Conservation (phyloP, 2,329 filamentous ascomycete genomes). For the Fusarium decemcellulare region DNA sequence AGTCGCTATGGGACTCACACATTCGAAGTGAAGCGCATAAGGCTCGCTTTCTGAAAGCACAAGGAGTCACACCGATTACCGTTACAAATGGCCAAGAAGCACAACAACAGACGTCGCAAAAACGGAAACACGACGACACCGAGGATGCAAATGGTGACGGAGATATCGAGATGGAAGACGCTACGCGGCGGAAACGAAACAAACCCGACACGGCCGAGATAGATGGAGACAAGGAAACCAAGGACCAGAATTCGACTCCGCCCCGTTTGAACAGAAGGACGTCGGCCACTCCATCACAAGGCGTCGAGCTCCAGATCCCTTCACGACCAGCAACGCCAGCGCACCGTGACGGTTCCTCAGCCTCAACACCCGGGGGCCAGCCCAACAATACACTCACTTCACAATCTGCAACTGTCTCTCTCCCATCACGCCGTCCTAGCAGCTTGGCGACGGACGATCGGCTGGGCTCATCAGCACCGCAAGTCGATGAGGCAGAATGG, state of each 20-base stretch:
- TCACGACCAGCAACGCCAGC: slow-evolving; percentile 74
- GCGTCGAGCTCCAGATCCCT: slow-evolving; percentile 74
- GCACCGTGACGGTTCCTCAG: slow-evolving; percentile 57
- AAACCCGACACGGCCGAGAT: slow-evolving; percentile 52
- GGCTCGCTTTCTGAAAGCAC: slow-evolving; percentile 42
- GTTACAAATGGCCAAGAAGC: slow-evolving; percentile 28
- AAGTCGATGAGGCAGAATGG: slow-evolving; percentile 83
- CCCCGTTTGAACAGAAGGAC: slow-evolving; percentile 61
- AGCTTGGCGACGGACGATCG: slow-evolving; percentile 37
- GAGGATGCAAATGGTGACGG: slow-evolving; percentile 47
- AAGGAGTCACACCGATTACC: slow-evolving; percentile 14
- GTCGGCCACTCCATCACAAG: slow-evolving; percentile 67
- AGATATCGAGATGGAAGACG: slow-evolving; percentile 54
- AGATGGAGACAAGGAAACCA: slow-evolving; percentile 37
- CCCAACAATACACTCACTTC: slow-evolving; percentile 25
- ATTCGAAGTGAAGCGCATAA: slow-evolving; percentile 62
- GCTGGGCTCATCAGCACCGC: slow-evolving; percentile 32
- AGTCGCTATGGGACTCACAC: slow-evolving; percentile 78
- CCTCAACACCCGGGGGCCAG: slow-evolving; percentile 55
- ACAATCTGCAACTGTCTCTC: slow-evolving; percentile 44
- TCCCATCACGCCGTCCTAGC: slow-evolving; percentile 48
- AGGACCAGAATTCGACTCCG: slow-evolving; percentile 53
- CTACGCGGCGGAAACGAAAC: slow-evolving; percentile 61
- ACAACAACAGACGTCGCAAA: slow-evolving; percentile 40
- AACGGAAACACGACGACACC: slow-evolving; percentile 54